Conservation (phyloP, 495 filamentous ascomycete species). For the Hypomontagnella monticulosa region DNA sequence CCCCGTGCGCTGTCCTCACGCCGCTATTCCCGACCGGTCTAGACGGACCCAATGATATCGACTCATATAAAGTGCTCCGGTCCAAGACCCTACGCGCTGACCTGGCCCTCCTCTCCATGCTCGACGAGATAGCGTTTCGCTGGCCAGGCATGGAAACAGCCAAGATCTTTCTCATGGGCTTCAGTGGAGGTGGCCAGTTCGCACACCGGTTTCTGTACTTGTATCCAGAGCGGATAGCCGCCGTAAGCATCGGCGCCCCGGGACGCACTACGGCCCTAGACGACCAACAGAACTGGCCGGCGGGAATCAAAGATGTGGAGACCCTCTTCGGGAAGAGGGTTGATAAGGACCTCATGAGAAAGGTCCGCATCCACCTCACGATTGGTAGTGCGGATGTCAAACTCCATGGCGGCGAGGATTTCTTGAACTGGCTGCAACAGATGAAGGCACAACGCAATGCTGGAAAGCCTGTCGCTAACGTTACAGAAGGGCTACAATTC, state of each 20-base stretch:
- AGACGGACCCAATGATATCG: constrained; percentile 38
- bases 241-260: constrained; percentile 44
- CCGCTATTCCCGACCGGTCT: constrained; percentile 42
- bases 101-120: constrained; percentile 35
- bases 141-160: constrained; percentile 43
- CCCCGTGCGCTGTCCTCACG: constrained; percentile 34
- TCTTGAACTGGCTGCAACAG: constrained; percentile 39
- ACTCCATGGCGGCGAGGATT: constrained; percentile 34
- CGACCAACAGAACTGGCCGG: constrained; percentile 34
- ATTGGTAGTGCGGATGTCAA: constrained; percentile 34
- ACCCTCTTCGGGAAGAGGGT: constrained; percentile 30
- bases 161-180: constrained; percentile 44
- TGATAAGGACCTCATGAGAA: constrained; percentile 29
- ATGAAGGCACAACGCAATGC: constrained; percentile 8
- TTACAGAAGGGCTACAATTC: background rate
- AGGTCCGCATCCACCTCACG: constrained; percentile 41
- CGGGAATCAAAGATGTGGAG: constrained; percentile 36
- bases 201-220: constrained; percentile 45
- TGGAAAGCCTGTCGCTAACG: background rate
- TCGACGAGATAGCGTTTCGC: constrained; percentile 37
- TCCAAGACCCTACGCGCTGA: constrained; percentile 37
- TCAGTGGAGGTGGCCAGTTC: constrained; percentile 47
- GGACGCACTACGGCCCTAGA: constrained; percentile 36
- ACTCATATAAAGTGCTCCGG: constrained; percentile 39
- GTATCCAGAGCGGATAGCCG: constrained; percentile 41